A percentile compares a stretch with the other conserved stretches of the same genome.
Evolutionary conservation across 345 rosid genomes (phyloP).

Genomic region (Zanthoxylum bungeanum): DNA sequence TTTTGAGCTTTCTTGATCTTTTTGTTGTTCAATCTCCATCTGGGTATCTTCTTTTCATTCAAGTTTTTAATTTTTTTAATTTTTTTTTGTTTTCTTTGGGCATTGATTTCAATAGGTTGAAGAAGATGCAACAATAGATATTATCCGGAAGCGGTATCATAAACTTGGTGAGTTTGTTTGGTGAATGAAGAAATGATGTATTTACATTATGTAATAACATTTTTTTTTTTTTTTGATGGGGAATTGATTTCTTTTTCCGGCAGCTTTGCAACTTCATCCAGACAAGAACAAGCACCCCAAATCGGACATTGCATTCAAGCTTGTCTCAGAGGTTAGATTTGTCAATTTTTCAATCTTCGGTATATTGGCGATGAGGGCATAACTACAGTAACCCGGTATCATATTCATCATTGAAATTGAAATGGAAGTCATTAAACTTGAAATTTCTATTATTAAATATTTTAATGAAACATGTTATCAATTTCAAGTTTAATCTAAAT

Average conservation of each 20-base stretch:
- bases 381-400: no score
- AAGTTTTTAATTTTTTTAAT: conserved; percentile 9
- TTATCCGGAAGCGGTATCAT: conserved; percentile 63
- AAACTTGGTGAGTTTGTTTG: conserved; percentile 55
- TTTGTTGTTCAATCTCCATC: neutral
- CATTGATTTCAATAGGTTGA: conserved; percentile 43
- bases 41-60: neutral
- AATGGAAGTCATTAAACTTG: no score
- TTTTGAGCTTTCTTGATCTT: neutral
- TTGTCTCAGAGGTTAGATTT: conserved; percentile 72
- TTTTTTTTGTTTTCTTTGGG: no score
- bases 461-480: no score
- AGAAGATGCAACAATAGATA: conserved; percentile 58
- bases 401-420: no score
- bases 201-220: neutral
- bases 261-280: conserved; percentile 93
- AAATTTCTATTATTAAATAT: no score
- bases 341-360: no score
- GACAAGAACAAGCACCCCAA: conserved; percentile 88
- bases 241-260: neutral
- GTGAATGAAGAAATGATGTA: neutral
- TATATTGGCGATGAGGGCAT: no score
- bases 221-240: neutral
- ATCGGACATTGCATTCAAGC: conserved; percentile 90
- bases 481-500: no score